Evolutionary conservation across 73 alveolate genomes (phyloP).

Genomic region (Paramecium primaurelia): DNA sequence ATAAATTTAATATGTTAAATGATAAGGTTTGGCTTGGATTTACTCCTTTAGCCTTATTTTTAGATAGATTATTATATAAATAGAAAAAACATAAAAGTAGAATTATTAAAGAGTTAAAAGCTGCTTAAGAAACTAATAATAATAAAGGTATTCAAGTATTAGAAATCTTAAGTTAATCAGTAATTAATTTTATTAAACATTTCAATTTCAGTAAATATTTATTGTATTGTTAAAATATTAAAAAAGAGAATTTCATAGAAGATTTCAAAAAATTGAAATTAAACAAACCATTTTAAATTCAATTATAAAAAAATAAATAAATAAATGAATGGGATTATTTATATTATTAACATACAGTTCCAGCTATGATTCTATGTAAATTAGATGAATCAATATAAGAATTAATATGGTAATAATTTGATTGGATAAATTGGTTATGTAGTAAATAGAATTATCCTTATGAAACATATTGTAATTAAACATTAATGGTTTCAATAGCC

Average conservation of each 20-base stretch:
- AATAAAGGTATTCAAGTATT: neutral
- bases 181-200: neutral
- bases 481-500: neutral
- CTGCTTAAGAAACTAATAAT: neutral
- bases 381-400: constrained; percentile 19
- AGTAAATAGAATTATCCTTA: neutral
- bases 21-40: constrained; percentile 23
- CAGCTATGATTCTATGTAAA: constrained; percentile 25
- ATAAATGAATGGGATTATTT: neutral
- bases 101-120: constrained; percentile 19
- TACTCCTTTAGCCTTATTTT: constrained; percentile 10
- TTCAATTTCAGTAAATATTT: neutral
- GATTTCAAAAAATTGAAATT: neutral
- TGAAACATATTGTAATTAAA: neutral
- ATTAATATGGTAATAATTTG: constrained; percentile 21
- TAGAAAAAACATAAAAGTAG: constrained; percentile 40
- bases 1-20: neutral
- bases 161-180: neutral
- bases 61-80: constrained; percentile 18
- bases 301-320: neutral
- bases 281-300: neutral
- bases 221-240: neutral
- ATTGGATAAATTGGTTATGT: constrained; percentile 46
- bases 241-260: neutral
- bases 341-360: constrained; percentile 21